Evolutionary conservation across 1,139 yeast genomes (phyloP).

Genomic region (Lodderomyces theae): DNA sequence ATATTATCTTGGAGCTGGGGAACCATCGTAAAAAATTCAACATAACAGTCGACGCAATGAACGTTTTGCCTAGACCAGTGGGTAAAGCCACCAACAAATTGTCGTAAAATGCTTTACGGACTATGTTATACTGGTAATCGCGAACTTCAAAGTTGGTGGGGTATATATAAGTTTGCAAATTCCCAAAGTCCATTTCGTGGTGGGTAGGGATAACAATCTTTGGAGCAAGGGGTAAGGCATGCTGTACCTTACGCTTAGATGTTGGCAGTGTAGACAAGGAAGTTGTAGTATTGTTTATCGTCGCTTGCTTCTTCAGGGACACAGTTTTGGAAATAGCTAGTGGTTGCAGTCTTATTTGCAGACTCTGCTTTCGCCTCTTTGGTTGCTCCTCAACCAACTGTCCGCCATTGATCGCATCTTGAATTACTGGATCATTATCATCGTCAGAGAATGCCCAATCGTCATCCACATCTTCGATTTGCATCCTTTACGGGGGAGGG

Average conservation of each 20-base stretch:
- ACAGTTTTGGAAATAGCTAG: conserved; percentile 3
- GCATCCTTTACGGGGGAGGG: no score
- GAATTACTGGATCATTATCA: conserved; percentile 14
- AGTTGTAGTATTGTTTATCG: background rate
- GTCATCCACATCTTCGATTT: conserved; percentile 11
- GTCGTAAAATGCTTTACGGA: conserved; percentile 64
- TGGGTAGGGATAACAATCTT: conserved; percentile 36
- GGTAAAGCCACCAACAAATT: conserved; percentile 90
- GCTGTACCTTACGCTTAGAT: conserved; percentile 1
- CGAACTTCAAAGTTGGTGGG: conserved; percentile 84
- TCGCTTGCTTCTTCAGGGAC: background rate
- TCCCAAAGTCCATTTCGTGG: conserved; percentile 45
- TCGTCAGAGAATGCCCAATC: conserved; percentile 16
- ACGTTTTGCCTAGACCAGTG: conserved; percentile 96
- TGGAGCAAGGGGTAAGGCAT: conserved; percentile 9
- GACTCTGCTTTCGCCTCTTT: background rate
- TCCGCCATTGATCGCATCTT: conserved; percentile 6
- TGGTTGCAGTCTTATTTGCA: conserved; percentile 6
- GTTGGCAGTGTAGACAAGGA: background rate
- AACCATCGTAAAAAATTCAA: conserved; percentile 88
- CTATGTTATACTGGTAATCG: conserved; percentile 85
- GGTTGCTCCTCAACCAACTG: background rate
- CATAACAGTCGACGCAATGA: conserved; percentile 93
- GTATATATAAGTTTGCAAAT: conserved; percentile 58
- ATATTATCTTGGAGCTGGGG: conserved; percentile 69